Percentiles rank a stretch among this genome's conserved stretches.
phyloP scores from a whole-genome alignment of 805 yeast genomes.

The Blastobotrys chiropterorum region DNA sequence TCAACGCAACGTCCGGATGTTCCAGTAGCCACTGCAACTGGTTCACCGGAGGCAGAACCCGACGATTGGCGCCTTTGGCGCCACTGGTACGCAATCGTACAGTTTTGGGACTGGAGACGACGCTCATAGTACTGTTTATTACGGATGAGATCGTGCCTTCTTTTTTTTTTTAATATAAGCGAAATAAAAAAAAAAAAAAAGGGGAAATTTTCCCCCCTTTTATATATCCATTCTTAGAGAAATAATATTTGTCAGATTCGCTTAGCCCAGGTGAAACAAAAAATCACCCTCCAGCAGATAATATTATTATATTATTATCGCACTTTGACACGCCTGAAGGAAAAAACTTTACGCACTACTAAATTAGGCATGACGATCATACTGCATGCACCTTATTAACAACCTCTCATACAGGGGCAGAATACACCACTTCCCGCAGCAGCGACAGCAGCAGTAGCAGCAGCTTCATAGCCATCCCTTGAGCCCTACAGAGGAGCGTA shows the following conservation, averaged over 20 bases:
- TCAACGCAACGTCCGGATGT: background rate
- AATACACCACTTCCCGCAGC: no score
- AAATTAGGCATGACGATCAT: background rate
- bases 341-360: background rate
- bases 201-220: background rate
- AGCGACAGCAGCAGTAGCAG: no score
- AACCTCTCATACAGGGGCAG: no score
- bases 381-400: background rate
- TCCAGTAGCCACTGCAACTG: background rate
- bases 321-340: background rate
- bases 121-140: no score
- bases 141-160: no score
- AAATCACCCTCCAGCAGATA: background rate
- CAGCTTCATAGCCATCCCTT: no score
- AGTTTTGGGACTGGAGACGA: background rate
- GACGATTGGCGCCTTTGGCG: background rate
- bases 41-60: background rate
- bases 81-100: background rate
- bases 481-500: no score
- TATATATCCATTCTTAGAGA: background rate
- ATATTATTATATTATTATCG: background rate
- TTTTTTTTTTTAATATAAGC: no score
- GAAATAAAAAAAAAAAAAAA: no score
- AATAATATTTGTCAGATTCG: background rate
- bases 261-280: background rate